Evolutionary conservation across 352 stramenopile species (phyloP).

Genomic region (Halophytophthora batemanensis): DNA sequence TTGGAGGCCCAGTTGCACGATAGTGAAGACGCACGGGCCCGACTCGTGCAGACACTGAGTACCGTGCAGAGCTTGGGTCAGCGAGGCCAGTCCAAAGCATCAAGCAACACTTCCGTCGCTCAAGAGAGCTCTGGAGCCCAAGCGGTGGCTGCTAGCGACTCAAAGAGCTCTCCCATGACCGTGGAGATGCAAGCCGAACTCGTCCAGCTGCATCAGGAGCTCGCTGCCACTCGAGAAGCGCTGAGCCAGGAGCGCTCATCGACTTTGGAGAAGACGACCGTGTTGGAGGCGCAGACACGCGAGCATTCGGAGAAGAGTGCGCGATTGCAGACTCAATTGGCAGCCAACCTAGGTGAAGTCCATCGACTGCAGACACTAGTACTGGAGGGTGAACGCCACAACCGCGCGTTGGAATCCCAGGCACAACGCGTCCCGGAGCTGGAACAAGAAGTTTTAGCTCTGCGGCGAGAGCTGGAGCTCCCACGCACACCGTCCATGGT

Average conservation of each 20-base stretch:
- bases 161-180: no score
- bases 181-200: constrained; percentile 19
- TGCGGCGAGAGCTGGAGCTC: constrained; percentile 43
- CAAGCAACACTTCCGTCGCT: no score
- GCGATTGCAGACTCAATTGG: constrained; percentile 26
- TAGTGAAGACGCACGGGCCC: constrained; percentile 63
- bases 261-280: constrained; percentile 4
- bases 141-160: neutral
- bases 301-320: constrained; percentile 19
- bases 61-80: constrained; percentile 33
- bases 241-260: constrained; percentile 8
- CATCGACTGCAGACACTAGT: constrained; percentile 32
- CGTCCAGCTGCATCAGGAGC: constrained; percentile 9
- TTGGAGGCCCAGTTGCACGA: constrained; percentile 56
- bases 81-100: no score
- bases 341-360: constrained; percentile 24
- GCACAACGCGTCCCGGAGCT: constrained; percentile 37
- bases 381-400: constrained; percentile 24
- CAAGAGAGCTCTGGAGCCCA: no score
- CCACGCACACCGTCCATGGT: constrained; percentile 78
- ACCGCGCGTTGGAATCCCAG: constrained; percentile 23
- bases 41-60: constrained; percentile 56
- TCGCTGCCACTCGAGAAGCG: constrained; percentile 6
- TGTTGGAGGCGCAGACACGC: constrained; percentile 26
- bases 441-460: constrained; percentile 47